Percentiles rank a stretch among this genome's conserved stretches.
These are phyloP conservation scores for Hypoxylon subgilvum DNA, from an alignment of 495 filamentous ascomycete genomes.

Conservation along the genomic window DNA sequence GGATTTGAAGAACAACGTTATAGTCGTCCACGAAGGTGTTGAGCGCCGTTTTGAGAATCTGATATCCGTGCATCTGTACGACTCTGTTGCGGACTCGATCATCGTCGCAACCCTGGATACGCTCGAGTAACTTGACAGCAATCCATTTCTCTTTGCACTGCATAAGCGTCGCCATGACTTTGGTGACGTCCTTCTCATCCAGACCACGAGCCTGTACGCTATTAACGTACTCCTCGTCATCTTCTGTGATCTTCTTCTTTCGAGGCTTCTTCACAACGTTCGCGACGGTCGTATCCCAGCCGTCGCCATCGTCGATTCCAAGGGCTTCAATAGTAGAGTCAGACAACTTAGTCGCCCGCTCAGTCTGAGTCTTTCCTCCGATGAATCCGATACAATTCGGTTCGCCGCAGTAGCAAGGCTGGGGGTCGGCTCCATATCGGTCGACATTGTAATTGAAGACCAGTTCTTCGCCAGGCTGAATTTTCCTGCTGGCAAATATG, in stretches of 20 bases:
- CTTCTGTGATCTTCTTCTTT: slow-evolving; percentile 92
- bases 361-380: slow-evolving; percentile 96
- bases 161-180: slow-evolving; percentile 98
- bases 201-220: slow-evolving; percentile 83
- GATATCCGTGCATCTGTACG: slow-evolving; percentile 95
- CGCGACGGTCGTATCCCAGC: slow-evolving; percentile 86
- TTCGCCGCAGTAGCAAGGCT: slow-evolving; percentile 96
- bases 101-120: slow-evolving; percentile 88
- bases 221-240: slow-evolving; percentile 96
- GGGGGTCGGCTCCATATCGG: slow-evolving; percentile 93
- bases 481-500: slow-evolving; percentile 89
- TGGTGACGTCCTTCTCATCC: slow-evolving; percentile 87
- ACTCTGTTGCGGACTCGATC: slow-evolving; percentile 87
- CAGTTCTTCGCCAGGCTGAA: slow-evolving; percentile 89
- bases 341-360: slow-evolving; percentile 89
- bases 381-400: slow-evolving; percentile 95
- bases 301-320: slow-evolving; percentile 90
- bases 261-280: slow-evolving; percentile 87
- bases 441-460: slow-evolving; percentile 99
- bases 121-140: slow-evolving; percentile 87
- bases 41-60: slow-evolving; percentile 86
- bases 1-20: slow-evolving; percentile 85
- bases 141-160: slow-evolving; percentile 99
- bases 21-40: slow-evolving; percentile 83
- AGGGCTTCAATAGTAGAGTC: slow-evolving; percentile 91